Base-by-base conservation (phyloP, 805 yeast genomes). In the Wickerhamomyces alni region DNA sequence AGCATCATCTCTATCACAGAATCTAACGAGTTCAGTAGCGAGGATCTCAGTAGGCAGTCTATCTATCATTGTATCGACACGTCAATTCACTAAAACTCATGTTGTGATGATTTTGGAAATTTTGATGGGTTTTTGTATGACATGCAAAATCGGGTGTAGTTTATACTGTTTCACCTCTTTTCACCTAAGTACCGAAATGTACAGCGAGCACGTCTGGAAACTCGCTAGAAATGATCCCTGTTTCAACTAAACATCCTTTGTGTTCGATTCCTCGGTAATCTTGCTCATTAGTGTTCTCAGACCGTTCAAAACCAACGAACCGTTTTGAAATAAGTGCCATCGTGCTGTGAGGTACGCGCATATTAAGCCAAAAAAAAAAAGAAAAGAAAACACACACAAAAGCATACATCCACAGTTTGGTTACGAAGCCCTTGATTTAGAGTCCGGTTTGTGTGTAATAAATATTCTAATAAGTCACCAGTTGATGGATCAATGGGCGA, bases 401-500 rank as follows among this genome's bases (percentile, higher is more conserved):
- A n/a, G n/a, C n/a, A n/a, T n/a, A n/a, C n/a, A n/a, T n/a, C 31
- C 8, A 29, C 31, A 16, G 8, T 11, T 8, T 24, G 26, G 26
- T 24, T 24, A 24, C 8, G 26, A 8, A 24, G 26, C 26, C 26
- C 26, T 11, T 24, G 26, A 24, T 24, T 11, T 24, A 8, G 11
- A 24, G 11, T 11, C 11, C 26, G 11, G 8, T 8, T 24, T 24
- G n/a, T 21, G 12, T 26, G 29, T 5, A 26, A 12, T 8, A 6
- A 26, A 26, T 26, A n/a, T n/a, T 26, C 29, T 26, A 26, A 26
- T 26, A n/a, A n/a, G 15, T 26, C 8, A 26, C 12, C 29, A 8
- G 15, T n/a, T 5, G 5, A 16, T 10, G 6, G 31, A 8, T 17
- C 38, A 59, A 37, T 58, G 58, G 35, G 51, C 59, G 45, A 67